Evolutionary conservation across 1,284 basidiomycete species (phyloP).

Genomic region (Ustilago loliicola): DNA sequence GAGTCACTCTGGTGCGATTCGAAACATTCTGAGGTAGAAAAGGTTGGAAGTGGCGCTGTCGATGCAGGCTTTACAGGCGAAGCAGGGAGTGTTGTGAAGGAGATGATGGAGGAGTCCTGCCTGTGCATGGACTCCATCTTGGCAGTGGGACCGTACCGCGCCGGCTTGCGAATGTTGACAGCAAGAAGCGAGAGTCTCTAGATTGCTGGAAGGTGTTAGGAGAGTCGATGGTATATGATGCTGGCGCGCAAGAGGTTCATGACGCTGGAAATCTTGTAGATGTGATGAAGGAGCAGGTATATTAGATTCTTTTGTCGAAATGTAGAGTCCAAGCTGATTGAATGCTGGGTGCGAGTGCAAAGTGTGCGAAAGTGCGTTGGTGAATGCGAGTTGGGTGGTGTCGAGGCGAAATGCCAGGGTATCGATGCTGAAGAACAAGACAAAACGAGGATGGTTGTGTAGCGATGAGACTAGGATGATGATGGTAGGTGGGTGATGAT

Average conservation of each 20-base stretch:
- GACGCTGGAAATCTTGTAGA: too few relatives aligned
- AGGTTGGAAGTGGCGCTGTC: conserved; percentile 21
- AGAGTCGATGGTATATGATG: background rate
- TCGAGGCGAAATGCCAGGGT: background rate
- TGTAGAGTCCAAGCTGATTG: background rate
- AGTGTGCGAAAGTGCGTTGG: background rate
- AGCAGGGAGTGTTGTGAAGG: conserved; percentile 39
- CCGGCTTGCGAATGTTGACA: background rate
- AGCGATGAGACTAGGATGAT: too few relatives aligned
- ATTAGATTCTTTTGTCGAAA: too few relatives aligned
- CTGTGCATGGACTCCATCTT: conserved; percentile 35
- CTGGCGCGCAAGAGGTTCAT: background rate
- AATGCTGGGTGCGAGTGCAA: conserved; percentile 8
- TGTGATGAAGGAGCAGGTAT: too few relatives aligned
- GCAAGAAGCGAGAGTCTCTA: background rate
- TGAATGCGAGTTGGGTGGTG: background rate
- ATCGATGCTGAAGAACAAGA: conserved; percentile 8
- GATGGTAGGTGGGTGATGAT: conserved; percentile 5
- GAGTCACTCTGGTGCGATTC: conserved; percentile 4
- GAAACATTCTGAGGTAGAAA: conserved; percentile 29
- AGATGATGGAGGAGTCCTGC: conserved; percentile 46
- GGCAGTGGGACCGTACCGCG: background rate
- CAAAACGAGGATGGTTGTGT: background rate
- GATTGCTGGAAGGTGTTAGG: background rate
- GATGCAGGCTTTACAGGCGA: conserved; percentile 25